Evolutionary conservation across 129 eudicot genomes (phyloP), one percentile per base, ranked within the genome.

Genomic region (Flaveria sonorensis): DNA sequence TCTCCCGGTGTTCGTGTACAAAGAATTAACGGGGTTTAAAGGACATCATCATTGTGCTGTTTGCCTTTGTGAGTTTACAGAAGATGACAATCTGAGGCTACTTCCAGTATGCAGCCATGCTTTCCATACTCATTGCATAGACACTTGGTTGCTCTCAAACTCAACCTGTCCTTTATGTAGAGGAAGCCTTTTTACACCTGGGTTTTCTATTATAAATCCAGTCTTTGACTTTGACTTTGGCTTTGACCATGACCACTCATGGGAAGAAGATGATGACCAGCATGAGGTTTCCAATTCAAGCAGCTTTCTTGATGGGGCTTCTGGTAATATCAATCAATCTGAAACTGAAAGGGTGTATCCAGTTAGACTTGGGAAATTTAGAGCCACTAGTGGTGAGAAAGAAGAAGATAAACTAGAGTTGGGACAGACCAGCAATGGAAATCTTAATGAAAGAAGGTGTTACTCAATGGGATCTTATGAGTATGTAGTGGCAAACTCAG

Each of bases 1-100:
- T 9, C 94, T 92, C 23, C 98, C 98, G 14, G 86, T 92, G 51
- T 92, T 92, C 46, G 47, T 57, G 3, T 92, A 90, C 89, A 83
- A 88, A 50, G 94, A 92, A 50, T 59, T 92, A 40, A 19, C 68
- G 81, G 96, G 96, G 18, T 65, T 75, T 7, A 85, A 88, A 65
- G 98, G 85, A 81, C 92, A 90, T 13, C 91, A 88, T 74, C 96
- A 92, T 78, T 92, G 98, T 76, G 98, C 98, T 74, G 98, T 92
- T 59, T 92, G 98, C 68, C 72, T 92, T 1, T 88, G 94, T 77
- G 96, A 90, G 61, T 92, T 90, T 62, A 68, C 84, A 6, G 86
- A 88, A 70, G 65, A 86, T 30, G 98, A 92, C 48, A 73, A 86
- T 45, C 16, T 92, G 53, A 88, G 98, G 76, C 36, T 92, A 55